Base-by-base conservation (phyloP, 2,329 filamentous ascomycete genomes). In the Fusarium sp. region DNA sequence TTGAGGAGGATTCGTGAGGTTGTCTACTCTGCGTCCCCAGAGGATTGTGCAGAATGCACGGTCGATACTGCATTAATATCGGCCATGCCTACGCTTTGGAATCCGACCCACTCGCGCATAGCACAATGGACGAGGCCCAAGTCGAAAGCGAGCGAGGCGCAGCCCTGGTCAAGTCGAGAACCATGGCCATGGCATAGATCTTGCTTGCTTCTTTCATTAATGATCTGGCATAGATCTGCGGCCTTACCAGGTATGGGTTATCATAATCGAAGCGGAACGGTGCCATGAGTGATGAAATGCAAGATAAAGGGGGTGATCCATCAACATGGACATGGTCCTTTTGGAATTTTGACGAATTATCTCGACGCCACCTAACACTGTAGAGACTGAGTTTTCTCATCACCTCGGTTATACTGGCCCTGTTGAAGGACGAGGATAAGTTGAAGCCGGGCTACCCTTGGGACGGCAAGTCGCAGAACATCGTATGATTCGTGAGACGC, bases 141-240 rank as follows among this genome's bases (percentile, higher is more conserved):
- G 47, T 6, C 17, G 17, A 20, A 32, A 15, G 27, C 17, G 17
- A 38, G 33, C 25, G 27, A 15, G 33, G 33, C 22, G 35, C 22
- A 58, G 35, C 22, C 35, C 15, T 17, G 54, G 52, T 15, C 12
- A 15, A 14, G 32, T 57, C 33, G 22, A 25, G 54, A 58, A 58
- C 35, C 10, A 58, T 40, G n/a, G 32, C 17, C 47, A 52, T 30
- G 20, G 54, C 54, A 57, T 35, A 38, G 22, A 38, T 58, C 54
- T 58, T 58, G 22, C 10, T 58, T 58, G 22, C 35, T 37, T 38
- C 33, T 58, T 38, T 17, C 2, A 58, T 58, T 8, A 27, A 25
- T 38, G 54, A 30, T 58, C 54, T 58, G 54, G 54, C 54, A 58
- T 58, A 58, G 54, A 58, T 58, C 54, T 58, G 54, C 35, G 15